These are phyloP conservation scores for Russula sp. DNA, from an alignment of 768 basidiomycete genomes.

Conservation along the genomic window DNA sequence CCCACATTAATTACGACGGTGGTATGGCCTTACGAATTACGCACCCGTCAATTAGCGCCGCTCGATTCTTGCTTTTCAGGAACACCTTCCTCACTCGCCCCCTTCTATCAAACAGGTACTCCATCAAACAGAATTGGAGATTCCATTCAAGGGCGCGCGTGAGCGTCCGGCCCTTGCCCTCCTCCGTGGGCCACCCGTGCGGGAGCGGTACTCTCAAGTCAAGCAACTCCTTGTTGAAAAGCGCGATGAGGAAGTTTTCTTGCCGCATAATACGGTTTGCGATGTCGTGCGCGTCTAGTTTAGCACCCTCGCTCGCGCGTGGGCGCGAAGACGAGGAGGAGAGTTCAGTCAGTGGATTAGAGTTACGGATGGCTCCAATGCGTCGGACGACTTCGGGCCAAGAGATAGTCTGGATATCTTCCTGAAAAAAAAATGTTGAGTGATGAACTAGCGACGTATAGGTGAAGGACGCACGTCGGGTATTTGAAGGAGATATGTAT, in stretches of 20 bases:
- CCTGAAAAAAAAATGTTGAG: slow-evolving; percentile 46
- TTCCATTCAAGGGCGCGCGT: slow-evolving; percentile 98
- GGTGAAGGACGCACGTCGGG: slow-evolving; percentile 68
- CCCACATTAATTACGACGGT: slow-evolving; percentile 13
- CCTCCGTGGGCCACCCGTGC: slow-evolving; percentile 48
- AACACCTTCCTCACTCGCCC: slow-evolving; percentile 92
- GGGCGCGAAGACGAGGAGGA: slow-evolving; percentile 56
- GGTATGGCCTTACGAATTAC: background rate
- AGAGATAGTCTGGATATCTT: slow-evolving; percentile 95
- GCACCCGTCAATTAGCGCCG: slow-evolving; percentile 79
- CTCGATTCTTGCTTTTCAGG: slow-evolving; percentile 77
- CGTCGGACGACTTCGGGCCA: slow-evolving; percentile 94
- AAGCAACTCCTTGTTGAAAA: slow-evolving; percentile 95
- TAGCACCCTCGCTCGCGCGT: slow-evolving; percentile 69
- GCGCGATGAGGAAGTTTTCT: slow-evolving; percentile 96
- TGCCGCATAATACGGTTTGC: slow-evolving; percentile 97
- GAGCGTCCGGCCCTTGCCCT: slow-evolving; percentile 72
- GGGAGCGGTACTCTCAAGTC: slow-evolving; percentile 86
- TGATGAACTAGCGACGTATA: slow-evolving; percentile 23
- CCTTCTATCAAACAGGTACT: slow-evolving; percentile 87
- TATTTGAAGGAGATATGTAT: slow-evolving; percentile 87
- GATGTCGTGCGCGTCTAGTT: slow-evolving; percentile 96
- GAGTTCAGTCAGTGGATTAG: slow-evolving; percentile 88
- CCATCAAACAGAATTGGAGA: slow-evolving; percentile 90
- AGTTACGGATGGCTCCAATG: slow-evolving; percentile 84